Evolutionary conservation across 139 green algal species (phyloP).

Genomic region (Yamagishiella unicocca): DNA sequence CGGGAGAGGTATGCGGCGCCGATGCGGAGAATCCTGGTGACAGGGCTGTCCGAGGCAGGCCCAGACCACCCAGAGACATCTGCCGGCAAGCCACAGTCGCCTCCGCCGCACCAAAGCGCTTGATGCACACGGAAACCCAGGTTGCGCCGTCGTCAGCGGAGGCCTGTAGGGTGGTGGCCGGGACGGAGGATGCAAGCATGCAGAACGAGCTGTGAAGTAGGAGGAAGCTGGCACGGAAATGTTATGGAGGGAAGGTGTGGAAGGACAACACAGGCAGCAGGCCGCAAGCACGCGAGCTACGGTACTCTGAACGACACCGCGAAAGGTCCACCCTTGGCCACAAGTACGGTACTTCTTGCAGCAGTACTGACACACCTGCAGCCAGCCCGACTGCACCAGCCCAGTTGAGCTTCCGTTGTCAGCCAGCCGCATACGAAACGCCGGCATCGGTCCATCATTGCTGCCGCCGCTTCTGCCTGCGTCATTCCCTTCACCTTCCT

Average conservation of each 20-base stretch:
- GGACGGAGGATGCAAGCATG: too few relatives aligned
- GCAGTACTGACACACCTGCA: too few relatives aligned
- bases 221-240: neutral
- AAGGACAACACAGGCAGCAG: neutral
- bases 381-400: neutral
- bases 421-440: neutral
- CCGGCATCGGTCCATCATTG: neutral
- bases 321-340: too few relatives aligned
- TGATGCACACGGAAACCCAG: slow-evolving; percentile 17
- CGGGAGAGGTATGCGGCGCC: neutral
- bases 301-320: too few relatives aligned
- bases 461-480: neutral
- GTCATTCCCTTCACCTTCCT: too few relatives aligned
- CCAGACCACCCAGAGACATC: neutral
- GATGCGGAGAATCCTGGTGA: neutral
- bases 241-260: neutral
- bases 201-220: too few relatives aligned
- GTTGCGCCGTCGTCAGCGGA: neutral
- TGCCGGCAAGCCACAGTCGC: slow-evolving; percentile 13
- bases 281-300: too few relatives aligned
- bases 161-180: too few relatives aligned
- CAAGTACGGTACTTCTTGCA: too few relatives aligned
- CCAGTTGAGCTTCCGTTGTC: neutral
- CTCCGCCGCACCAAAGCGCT: neutral
- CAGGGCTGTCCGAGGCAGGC: neutral